A percentile compares a stretch with the other conserved stretches of the same genome.
These are phyloP conservation scores for Solanum hybrid DNA, from an alignment of 305 asterid genomes.

Conservation along the genomic window DNA sequence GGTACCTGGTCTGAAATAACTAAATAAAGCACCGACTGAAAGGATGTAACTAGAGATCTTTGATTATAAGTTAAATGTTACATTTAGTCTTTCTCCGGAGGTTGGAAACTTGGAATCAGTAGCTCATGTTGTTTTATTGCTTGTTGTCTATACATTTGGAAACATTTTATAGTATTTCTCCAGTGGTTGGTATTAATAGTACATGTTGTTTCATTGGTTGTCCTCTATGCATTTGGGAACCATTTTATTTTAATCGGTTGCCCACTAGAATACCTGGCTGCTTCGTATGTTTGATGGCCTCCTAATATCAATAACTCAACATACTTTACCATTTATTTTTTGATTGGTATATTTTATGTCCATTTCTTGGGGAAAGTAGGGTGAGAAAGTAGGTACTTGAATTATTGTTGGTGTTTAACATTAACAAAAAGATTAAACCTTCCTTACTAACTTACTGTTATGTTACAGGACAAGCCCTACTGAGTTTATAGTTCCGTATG, in stretches of 20 bases:
- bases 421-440: background rate
- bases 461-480: constrained; percentile 82
- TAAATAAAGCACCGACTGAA: background rate
- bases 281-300: background rate
- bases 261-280: background rate
- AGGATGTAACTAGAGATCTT: background rate
- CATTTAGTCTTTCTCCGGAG: background rate
- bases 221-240: background rate
- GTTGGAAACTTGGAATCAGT: background rate
- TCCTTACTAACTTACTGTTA: background rate
- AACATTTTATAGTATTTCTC: background rate
- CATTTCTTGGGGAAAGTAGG: background rate
- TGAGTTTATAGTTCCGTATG: constrained; percentile 80
- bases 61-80: background rate
- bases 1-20: constrained; percentile 27
- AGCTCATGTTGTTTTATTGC: background rate
- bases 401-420: background rate
- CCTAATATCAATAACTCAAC: background rate
- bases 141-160: background rate
- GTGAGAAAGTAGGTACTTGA: background rate
- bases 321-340: background rate
- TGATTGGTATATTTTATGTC: background rate
- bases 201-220: background rate
- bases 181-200: background rate
- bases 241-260: background rate